A percentile compares a stretch with the other conserved stretches of the same genome.
These are phyloP conservation scores for Backusella mclennaniae DNA, from an alignment of 192 early-diverging fungal genomes.

Conservation along the genomic window DNA sequence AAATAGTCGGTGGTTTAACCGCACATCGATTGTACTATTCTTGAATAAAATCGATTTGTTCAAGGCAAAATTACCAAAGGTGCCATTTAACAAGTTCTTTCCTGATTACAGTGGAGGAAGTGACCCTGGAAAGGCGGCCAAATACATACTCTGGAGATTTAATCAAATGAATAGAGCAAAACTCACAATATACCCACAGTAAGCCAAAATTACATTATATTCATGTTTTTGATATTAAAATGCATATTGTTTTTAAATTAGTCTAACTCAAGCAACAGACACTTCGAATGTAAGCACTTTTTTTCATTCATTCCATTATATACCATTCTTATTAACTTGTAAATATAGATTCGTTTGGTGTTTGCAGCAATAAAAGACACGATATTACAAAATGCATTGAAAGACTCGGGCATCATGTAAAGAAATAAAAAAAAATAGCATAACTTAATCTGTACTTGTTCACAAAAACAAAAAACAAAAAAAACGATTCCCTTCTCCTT, in stretches of 20 bases:
- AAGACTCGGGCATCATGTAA: conserved; percentile 70
- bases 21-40: conserved; percentile 81
- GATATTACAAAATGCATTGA: conserved; percentile 81
- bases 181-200: conserved; percentile 83
- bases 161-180: conserved; percentile 83
- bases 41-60: conserved; percentile 87
- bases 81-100: conserved; percentile 73
- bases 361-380: conserved; percentile 95
- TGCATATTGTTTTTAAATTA: conserved; percentile 18
- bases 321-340: background rate
- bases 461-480: background rate
- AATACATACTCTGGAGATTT: conserved; percentile 87
- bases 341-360: conserved; percentile 65
- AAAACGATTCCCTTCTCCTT: background rate
- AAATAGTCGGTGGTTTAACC: conserved; percentile 81
- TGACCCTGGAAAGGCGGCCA: conserved; percentile 77
- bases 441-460: conserved; percentile 2
- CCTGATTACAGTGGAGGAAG: conserved; percentile 79
- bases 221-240: background rate
- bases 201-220: conserved; percentile 19
- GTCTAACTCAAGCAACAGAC: conserved; percentile 89
- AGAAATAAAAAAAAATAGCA: background rate
- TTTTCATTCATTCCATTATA: background rate
- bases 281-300: conserved; percentile 70
- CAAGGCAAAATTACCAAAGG: conserved; percentile 64